Base-by-base conservation (phyloP, 768 basidiomycete genomes). In the Rhodotorula graminis region DNA sequence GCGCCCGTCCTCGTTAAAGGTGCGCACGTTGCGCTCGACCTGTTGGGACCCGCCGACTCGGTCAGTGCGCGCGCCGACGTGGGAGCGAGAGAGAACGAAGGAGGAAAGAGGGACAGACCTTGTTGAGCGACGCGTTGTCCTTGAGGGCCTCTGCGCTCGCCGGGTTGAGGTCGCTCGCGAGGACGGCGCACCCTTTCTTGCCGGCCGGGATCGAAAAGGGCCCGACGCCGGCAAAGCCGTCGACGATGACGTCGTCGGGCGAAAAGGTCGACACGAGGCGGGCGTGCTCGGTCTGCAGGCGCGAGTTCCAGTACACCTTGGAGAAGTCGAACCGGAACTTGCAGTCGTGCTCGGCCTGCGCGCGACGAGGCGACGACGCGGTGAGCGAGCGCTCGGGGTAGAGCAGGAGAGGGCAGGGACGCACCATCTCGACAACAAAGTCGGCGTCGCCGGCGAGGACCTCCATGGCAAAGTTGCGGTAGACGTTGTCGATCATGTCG, bases 271-370 rank as follows among this genome's bases (percentile, higher is more conserved):
- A 80, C 55, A 98, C 90, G 25, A 99, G 84, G 6, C 94, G 88
- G 40, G 88, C 87, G 79, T 99, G 96, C 79, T 99, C 96, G 9
- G 88, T 88, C 69, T 92, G 90, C 49, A 99, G 83, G 50, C 96
- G 88, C 25, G 94, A 95, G 83, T 99, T 99, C 94, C 94, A 99
- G 81, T 99, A 99, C 21, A 98, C 96, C 79, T 88, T 85, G 12
- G 90, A 88, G 79, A 98, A 99, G 80, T 99, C 93, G 78, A 99
- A 98, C 3, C 85, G 88, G 81, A 98, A 98, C 46, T 83, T 84
- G 80, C 93, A 97, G 76, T 87, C 86, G 15, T 89, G 87, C 83
- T 99, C 95, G 73, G 85, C 85, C 93, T 96, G 77, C 47, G 25
- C 40, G 23, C 44, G 33, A 29, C 29, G 5, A 46, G 14, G 44